These are phyloP conservation scores for Corymbia calophylla DNA, from an alignment of 441 rosid genomes.

Conservation along the genomic window DNA sequence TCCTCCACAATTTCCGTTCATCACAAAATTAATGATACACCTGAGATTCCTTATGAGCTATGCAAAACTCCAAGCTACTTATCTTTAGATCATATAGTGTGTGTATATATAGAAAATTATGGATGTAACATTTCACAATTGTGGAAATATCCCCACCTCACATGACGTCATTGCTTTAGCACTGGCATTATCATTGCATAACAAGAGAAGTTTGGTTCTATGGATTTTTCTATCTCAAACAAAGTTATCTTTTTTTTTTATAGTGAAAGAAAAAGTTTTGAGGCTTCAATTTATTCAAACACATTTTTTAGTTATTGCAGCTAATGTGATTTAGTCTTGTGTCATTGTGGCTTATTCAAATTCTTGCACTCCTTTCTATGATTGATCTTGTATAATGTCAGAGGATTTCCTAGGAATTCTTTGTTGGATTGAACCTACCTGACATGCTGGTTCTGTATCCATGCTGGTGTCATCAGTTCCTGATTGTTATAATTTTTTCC, in stretches of 20 bases:
- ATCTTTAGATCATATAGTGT: too few species aligned
- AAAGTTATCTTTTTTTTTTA: not conserved
- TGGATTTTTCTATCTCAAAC: not conserved
- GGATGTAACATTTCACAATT: too few species aligned
- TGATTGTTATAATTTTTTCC: conserved; percentile 6
- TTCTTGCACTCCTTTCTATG: not conserved
- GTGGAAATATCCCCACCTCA: accelerated
- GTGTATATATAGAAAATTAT: too few species aligned
- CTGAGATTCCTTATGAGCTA: too few species aligned
- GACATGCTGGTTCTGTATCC: not conserved
- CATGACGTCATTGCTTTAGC: not conserved
- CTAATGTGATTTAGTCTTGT: not conserved
- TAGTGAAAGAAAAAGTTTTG: not conserved
- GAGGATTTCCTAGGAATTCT: not conserved
- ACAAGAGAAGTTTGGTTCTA: not conserved
- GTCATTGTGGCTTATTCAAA: not conserved
- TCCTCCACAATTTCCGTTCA: too few species aligned
- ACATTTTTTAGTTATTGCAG: not conserved
- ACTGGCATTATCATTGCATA: not conserved
- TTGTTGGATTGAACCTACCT: not conserved
- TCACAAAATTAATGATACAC: too few species aligned
- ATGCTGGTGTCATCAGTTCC: conserved; percentile 8
- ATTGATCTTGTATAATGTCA: not conserved
- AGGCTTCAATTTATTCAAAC: not conserved
- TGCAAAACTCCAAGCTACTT: too few species aligned